Conservation (phyloP, 1,284 basidiomycete genomes). For the Cutaneotrichosporon curvatum region DNA sequence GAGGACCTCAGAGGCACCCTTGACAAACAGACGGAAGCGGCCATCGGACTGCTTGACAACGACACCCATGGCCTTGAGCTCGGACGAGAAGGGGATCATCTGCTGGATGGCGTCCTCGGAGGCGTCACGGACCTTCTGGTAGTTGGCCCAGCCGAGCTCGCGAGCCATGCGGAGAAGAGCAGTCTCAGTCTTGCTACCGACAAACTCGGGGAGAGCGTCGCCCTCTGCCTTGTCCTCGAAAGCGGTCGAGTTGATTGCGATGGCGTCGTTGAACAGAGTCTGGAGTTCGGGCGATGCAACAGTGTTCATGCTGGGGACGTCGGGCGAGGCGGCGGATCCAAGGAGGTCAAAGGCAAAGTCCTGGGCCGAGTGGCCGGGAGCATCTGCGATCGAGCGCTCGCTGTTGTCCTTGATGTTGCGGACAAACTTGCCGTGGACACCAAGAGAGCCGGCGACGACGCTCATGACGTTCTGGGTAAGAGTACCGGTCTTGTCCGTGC, state of each 20-base stretch:
- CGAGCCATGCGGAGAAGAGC: conserved; percentile 86
- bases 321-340: conserved; percentile 64
- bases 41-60: conserved; percentile 62
- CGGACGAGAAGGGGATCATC: conserved; percentile 91
- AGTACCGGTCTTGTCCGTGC: conserved; percentile 86
- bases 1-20: conserved; percentile 91
- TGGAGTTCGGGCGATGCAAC: conserved; percentile 60
- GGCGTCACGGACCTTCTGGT: conserved; percentile 60
- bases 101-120: conserved; percentile 58
- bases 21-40: conserved; percentile 69
- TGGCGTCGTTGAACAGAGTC: conserved; percentile 72
- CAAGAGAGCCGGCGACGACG: conserved; percentile 90
- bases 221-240: conserved; percentile 71
- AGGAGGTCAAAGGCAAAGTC: conserved; percentile 87
- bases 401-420: conserved; percentile 67
- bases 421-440: conserved; percentile 89
- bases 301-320: conserved; percentile 62
- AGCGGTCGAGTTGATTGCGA: conserved; percentile 90
- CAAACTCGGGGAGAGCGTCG: conserved; percentile 62
- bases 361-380: conserved; percentile 36
- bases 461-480: conserved; percentile 92
- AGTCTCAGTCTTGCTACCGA: conserved; percentile 95
- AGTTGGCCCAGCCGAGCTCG: conserved; percentile 73
- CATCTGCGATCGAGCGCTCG: conserved; percentile 64
- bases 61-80: conserved; percentile 93